Evolutionary conservation across 768 basidiomycete species (phyloP), one percentile per base, ranked within the genome.

Genomic region (Panaeolus papilionaceus): DNA sequence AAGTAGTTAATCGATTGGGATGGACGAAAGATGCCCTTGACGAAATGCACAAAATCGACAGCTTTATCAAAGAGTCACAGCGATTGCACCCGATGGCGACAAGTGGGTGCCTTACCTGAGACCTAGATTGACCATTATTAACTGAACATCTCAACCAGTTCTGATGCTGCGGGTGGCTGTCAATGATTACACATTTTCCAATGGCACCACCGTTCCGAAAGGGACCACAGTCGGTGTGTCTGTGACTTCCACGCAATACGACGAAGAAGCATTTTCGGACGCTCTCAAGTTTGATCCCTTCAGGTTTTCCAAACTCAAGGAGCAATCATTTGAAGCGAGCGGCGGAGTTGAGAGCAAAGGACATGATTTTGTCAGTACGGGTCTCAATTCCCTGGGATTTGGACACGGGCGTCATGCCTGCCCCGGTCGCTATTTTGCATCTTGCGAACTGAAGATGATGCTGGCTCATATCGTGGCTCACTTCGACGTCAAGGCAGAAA

Each of bases 11-110:
- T 0, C 66, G 73, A 28, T 73, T 74, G 11, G 79, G 79, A 1
- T 83, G 80, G 80, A 78, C 77, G 28, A 78, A 77, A 62, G 61
- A 61, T 68, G 69, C 80, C 64, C 61, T 80, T 28, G 78, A 78
- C 11, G 75, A 78, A 61, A 81, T 86, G 82, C 72, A 69, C 62
- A 81, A 79, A 69, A 63, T 85, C 2, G 87, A 88, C 68, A 87
- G 86, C 68, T 85, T 88, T 71, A 61, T 88, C n/a, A 83, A 80
- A 62, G 86, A 87, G 71, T 76, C 79, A 5, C 78, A 81, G 69
- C 75, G 84, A 18, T 62, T 81, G 9, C 74, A 73, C 62, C 79
- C 78, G 1, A 68, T 81, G 42, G 69, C 69, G 38, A 64, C 72
- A 14, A 62, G 79, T 78, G 65, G 62, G 73, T 73, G 5, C 18